Conservation (phyloP, 257 asterid species). For the Nicotiana paniculata region DNA sequence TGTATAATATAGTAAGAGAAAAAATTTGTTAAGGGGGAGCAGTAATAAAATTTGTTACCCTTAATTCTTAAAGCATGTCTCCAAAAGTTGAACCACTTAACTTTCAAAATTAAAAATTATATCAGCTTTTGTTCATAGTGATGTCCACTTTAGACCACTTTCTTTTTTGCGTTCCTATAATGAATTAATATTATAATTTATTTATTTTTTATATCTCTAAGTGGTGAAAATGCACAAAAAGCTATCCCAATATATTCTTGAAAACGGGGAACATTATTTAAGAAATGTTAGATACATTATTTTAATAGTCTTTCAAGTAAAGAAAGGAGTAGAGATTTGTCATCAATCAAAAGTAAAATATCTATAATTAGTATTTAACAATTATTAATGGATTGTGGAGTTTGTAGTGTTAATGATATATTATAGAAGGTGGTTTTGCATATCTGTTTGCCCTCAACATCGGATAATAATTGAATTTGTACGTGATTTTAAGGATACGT, state of each 20-base stretch:
- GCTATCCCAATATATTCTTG: neutral
- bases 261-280: neutral
- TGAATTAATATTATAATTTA: neutral
- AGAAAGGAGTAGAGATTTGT: neutral
- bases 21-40: neutral
- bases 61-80: neutral
- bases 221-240: neutral
- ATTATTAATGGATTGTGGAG: too few species aligned
- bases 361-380: too few species aligned
- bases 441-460: too few species aligned
- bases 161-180: neutral
- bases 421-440: too few species aligned
- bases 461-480: too few species aligned
- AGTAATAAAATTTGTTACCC: neutral
- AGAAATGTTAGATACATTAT: neutral
- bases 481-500: too few species aligned
- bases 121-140: neutral
- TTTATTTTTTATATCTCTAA: neutral
- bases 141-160: neutral
- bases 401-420: too few species aligned
- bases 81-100: neutral
- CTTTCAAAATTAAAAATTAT: neutral
- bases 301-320: neutral
- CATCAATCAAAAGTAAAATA: neutral
- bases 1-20: neutral